These are phyloP conservation scores for Neospora caninum DNA, from an alignment of 169 alveolate genomes.

Conservation along the genomic window DNA sequence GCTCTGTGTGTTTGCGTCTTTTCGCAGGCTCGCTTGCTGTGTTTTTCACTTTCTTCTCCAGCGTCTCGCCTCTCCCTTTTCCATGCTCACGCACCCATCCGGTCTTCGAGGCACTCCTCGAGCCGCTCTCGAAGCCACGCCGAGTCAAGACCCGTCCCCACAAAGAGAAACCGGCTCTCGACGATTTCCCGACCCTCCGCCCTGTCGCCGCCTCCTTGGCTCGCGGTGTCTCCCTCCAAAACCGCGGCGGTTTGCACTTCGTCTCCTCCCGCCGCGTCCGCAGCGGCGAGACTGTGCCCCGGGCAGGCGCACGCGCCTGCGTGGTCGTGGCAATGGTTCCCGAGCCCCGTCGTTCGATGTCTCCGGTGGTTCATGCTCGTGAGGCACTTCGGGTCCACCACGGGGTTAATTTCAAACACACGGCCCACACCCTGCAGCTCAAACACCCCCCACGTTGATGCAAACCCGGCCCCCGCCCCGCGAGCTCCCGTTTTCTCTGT, in stretches of 20 bases:
- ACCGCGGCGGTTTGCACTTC: not conserved
- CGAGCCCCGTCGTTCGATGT: not conserved
- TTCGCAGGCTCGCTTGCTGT: not conserved
- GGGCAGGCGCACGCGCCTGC: not conserved
- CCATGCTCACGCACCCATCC: not conserved
- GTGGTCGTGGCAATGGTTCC: not conserved
- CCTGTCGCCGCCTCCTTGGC: not conserved
- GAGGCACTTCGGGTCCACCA: not conserved
- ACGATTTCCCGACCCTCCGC: not conserved
- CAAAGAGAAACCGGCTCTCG: not conserved
- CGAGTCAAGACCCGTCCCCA: not conserved
- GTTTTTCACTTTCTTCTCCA: not conserved
- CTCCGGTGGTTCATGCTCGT: not conserved
- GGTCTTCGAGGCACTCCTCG: not conserved
- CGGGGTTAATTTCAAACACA: conserved; percentile 4
- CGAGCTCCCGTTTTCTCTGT: not conserved
- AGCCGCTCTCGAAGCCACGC: not conserved
- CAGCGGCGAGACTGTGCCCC: not conserved
- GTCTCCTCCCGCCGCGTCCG: not conserved
- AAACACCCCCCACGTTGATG: conserved; percentile 11
- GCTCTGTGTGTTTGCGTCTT: not conserved
- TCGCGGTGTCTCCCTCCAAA: not conserved
- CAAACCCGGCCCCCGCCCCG: not conserved
- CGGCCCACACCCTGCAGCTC: conserved; percentile 56
- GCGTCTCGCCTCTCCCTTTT: no score